A percentile compares a stretch with the other conserved stretches of the same genome.
phyloP scores from a whole-genome alignment of 805 yeast genomes.

The Yamadazyma kitorensis region DNA sequence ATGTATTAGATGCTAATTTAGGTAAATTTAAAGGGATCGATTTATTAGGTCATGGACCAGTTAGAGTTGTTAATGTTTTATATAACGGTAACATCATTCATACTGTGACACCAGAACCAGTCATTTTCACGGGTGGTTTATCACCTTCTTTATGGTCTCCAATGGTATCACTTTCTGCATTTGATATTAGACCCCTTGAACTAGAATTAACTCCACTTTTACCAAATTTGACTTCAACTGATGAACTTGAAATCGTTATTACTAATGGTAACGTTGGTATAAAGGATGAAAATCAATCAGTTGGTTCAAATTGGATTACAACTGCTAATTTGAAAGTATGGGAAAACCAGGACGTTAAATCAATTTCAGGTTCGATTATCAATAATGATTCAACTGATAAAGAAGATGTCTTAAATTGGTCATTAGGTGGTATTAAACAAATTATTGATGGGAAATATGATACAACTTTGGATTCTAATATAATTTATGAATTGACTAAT shows the following conservation, averaged over 20 bases:
- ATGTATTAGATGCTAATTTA: constrained; percentile 49
- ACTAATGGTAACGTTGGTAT: constrained; percentile 46
- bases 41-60: constrained; percentile 65
- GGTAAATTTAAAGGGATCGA: constrained; percentile 25
- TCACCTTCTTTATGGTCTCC: constrained; percentile 83
- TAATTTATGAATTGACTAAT: constrained; percentile 35
- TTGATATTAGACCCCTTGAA: constrained; percentile 68
- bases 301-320: constrained; percentile 57
- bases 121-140: constrained; percentile 77
- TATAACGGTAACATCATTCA: constrained; percentile 60
- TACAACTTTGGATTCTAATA: constrained; percentile 30
- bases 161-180: constrained; percentile 69
- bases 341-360: constrained; percentile 43
- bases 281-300: constrained; percentile 20
- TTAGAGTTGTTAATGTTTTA: constrained; percentile 62
- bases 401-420: constrained; percentile 9
- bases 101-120: constrained; percentile 65
- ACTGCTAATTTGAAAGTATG: constrained; percentile 55
- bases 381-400: constrained; percentile 13
- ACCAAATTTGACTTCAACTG: constrained; percentile 32
- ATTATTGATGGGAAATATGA: constrained; percentile 33
- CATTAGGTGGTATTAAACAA: constrained; percentile 21
- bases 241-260: constrained; percentile 44
- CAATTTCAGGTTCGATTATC: constrained; percentile 38
- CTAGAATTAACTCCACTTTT: constrained; percentile 68